Base-by-base conservation (phyloP, 306 rosid species). In the Lathyrus tuberosus region DNA sequence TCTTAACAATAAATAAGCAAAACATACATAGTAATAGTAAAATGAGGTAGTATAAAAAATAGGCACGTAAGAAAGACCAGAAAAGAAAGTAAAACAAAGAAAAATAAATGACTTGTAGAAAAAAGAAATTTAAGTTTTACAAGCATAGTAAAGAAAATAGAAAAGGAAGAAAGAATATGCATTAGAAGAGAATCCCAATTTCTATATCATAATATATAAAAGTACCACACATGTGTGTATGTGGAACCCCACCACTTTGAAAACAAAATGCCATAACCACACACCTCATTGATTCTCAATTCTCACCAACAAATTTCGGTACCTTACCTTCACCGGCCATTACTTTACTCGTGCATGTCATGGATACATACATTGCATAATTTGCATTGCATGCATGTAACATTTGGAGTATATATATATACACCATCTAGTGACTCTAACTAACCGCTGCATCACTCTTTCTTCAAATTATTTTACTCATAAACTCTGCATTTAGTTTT, bases 221-320 rank as follows among this genome's bases (percentile, higher is more conserved):
- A 31, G 35, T 4, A 31, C 7, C 6, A 31, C 5, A 4, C 7
- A 31, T 5, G 7, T 31, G 56, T 16, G 4, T 18, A 38, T 40
- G 74, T 70, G 74, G 75, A 70, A 58, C 58, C 75, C 52, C 65
- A 41, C 65, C 66, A 58, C 33, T n/a, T 13, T 58, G 1, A n/a
- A 15, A 15, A 47, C 10, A n/a, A 14, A 66, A 66, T 12, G 59
- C 16, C 71, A 67, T 67, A 17, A 47, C 58, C 57, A 65, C 14
- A 46, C 57, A 46, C 57, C n/a, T 65, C 43, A 31, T 4, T 1
- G 16, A 54, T 54, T 54, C 57, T 44, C 57, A 26, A 54, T 22
- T 54, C 57, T 44, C 57, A 26, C 56, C 70, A 24, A 43, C 41
- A 65, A 16, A 38, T 1, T 62, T 38, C 11, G 28, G 33, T 16